Evolutionary conservation across 306 rosid species (phyloP).

Genomic region (Casuarina equisetifolia): DNA sequence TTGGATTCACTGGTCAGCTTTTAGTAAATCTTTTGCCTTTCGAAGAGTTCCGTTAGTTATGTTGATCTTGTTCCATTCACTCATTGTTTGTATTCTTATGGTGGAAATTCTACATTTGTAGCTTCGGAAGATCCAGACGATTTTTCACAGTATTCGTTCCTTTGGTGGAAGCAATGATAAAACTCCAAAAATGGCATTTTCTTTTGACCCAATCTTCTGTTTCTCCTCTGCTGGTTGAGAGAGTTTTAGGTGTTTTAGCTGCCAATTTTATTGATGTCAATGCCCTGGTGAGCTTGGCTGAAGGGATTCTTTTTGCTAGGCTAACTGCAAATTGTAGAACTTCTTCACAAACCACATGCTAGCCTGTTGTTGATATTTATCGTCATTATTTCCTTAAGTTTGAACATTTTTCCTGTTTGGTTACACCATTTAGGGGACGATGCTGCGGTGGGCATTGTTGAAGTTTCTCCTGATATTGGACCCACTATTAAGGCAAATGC

Average conservation of each 20-base stretch:
- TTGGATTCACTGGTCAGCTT: not conserved
- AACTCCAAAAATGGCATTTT: too few species aligned
- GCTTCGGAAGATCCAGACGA: not conserved
- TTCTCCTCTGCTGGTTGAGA: not conserved
- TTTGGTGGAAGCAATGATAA: too few species aligned
- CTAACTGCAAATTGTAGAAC: not conserved
- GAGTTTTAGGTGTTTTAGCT: not conserved
- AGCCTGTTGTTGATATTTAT: not conserved
- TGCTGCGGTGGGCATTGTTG: conserved; percentile 45
- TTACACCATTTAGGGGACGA: conserved; percentile 61
- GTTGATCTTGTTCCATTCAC: not conserved
- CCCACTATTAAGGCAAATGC: conserved; percentile 71
- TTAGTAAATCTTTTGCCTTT: not conserved
- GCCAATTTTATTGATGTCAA: not conserved
- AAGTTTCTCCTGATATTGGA: conserved; percentile 58
- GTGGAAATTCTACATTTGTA: not conserved
- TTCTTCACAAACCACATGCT: not conserved
- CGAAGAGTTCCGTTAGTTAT: not conserved
- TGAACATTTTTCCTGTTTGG: not conserved
- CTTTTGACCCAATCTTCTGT: not conserved
- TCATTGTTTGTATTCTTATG: not conserved
- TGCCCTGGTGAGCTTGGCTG: not conserved
- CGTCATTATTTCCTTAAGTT: not conserved
- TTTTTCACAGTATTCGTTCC: not conserved
- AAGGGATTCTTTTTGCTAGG: not conserved